A percentile compares a stretch with the other conserved stretches of the same genome.
Conservation (phyloP, 257 asterid species). For the Solanum tarijense region DNA sequence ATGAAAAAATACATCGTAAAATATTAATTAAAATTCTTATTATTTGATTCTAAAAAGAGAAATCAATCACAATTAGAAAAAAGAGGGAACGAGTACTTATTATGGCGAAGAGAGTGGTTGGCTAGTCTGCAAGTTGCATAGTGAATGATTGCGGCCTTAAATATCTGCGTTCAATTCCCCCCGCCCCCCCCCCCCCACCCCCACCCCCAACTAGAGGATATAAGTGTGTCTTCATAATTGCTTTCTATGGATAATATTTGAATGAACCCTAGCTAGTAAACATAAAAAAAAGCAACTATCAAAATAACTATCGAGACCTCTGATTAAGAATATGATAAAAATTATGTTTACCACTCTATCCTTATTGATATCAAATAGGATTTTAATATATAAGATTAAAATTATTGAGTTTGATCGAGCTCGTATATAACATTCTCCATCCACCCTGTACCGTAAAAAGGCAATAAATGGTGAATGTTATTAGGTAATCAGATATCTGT, state of each 20-base stretch:
- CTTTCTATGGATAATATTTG: neutral
- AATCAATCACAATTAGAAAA: too few species aligned
- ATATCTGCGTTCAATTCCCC: neutral
- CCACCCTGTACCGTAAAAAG: neutral
- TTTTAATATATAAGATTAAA: neutral
- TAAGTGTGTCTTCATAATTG: too few species aligned
- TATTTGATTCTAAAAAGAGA: too few species aligned
- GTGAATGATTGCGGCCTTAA: neutral
- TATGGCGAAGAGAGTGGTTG: neutral
- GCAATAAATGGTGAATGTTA: neutral
- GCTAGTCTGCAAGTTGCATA: neutral
- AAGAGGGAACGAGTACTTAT: neutral
- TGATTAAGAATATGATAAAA: neutral
- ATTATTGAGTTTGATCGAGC: neutral
- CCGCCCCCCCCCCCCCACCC: too few species aligned
- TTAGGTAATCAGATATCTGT: neutral
- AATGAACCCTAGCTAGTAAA: neutral
- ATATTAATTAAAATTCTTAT: too few species aligned
- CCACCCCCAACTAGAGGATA: neutral
- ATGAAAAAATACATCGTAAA: too few species aligned
- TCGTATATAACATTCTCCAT: neutral
- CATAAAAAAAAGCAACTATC: neutral
- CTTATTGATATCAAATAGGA: neutral
- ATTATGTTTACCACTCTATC: neutral
- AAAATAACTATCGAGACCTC: neutral